Conservation (phyloP, 2,329 filamentous ascomycete genomes). For the Botrytis elliptica region DNA sequence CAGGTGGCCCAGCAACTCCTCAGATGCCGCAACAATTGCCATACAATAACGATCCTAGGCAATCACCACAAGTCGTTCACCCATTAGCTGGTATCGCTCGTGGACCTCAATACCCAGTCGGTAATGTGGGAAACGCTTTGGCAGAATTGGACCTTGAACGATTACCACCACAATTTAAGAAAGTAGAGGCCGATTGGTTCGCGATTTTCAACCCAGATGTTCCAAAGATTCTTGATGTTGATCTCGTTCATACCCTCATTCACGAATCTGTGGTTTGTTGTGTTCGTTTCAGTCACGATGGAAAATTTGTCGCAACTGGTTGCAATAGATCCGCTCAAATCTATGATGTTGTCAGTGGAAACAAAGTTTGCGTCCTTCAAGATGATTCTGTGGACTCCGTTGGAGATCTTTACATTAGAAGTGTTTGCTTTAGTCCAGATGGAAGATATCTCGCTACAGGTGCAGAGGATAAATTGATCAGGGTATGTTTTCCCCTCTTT, state of each 20-base stretch:
- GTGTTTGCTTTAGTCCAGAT: constrained; percentile 97
- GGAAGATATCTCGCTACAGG: constrained; percentile 92
- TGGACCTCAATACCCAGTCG: constrained; percentile 23
- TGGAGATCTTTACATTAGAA: constrained; percentile 93
- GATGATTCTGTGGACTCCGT: constrained; percentile 84
- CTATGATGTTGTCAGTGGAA: constrained; percentile 84
- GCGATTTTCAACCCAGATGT: constrained; percentile 94
- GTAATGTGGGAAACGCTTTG: constrained; percentile 67
- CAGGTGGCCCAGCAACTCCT: constrained; percentile 76
- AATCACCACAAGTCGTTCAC: constrained; percentile 84
- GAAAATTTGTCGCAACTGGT: constrained; percentile 92
- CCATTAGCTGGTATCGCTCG: constrained; percentile 67
- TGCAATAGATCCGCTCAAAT: constrained; percentile 99
- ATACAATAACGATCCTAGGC: constrained; percentile 77
- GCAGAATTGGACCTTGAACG: constrained; percentile 86
- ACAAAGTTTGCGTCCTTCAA: constrained; percentile 85
- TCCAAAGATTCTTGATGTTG: constrained; percentile 85
- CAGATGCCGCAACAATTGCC: constrained; percentile 87
- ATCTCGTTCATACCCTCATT: constrained; percentile 85
- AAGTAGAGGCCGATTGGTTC: constrained; percentile 89
- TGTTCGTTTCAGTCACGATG: constrained; percentile 93
- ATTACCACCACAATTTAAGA: constrained; percentile 82
- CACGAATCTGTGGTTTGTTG: constrained; percentile 98
- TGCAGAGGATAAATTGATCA: constrained; percentile 95
- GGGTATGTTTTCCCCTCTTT: constrained; percentile 57